Evolutionary conservation across 2,329 filamentous ascomycete genomes (phyloP), one percentile per base, ranked within the genome.

Genomic region (Talaromyces albobiverticillius): DNA sequence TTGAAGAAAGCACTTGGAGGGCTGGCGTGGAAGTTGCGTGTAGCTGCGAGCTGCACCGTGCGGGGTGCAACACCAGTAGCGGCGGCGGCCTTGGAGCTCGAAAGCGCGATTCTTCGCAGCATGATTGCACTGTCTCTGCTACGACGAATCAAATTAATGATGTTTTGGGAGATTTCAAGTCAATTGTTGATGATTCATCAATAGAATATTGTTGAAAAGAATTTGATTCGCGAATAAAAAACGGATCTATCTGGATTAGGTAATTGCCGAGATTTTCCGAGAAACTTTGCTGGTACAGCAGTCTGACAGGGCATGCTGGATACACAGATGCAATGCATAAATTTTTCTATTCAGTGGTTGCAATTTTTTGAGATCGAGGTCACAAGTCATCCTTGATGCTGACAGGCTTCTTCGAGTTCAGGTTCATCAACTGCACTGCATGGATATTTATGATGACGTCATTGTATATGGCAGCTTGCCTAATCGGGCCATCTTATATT

Each of bases 11-110:
- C 61, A 45, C 62, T 62, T 20, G 53, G 48, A 13, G 58, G 59
- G 26, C 64, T 68, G 29, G 61, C 57, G 50, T 71, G 67, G 38
- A 73, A 68, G 13, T 65, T 46, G 34, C 62, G 59, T 22, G 31
- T 54, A 18, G 40, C 41, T 31, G 34, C 16, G 25, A 36, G 16
- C 5, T 16, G 20, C 16, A 16, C n/a, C n/a, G 40, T 36, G 29
- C 40, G 40, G 18, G 34, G 20, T 11, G 31, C 14, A 16, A 5
- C 26, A 11, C 22, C 23, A 16, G 48, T 22, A 34, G 43, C 47
- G 29, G 48, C 29, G 26, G 43, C 47, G 29, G 42, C 18, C 16
- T 26, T 50, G 47, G 18, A 51, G 53, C 47, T 51, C 14, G 42
- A 46, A n/a, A 51, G 48, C 51, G 53, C 53, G 42, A 42, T 46